Evolutionary conservation across 441 rosid genomes (phyloP), one percentile per base, ranked within the genome.

Genomic region (Gossypium gossypioides): DNA sequence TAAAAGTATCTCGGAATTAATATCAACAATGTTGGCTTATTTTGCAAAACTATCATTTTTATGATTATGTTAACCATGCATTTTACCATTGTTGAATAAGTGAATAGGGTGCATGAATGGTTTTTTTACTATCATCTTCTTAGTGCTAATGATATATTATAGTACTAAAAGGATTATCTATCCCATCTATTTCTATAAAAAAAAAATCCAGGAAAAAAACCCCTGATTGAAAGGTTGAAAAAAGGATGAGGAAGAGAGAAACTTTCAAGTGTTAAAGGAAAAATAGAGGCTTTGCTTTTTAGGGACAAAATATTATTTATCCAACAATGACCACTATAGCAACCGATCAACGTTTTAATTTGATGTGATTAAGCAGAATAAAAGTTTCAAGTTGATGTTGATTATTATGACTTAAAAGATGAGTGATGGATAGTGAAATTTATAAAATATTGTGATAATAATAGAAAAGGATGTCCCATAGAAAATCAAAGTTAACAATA

Each of bases 271-370:
- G 13, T 34, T 21, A 34, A 1, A 18, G 51, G 27, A 18, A 62
- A 37, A 10, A 24, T 37, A 9, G n/a, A 62, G 68, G 68, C 21
- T 37, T 37, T 62, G 51, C 68, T 62, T 62, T 62, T 62, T 3
- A 62, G 68, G 68, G 67, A 62, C 67, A 34, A 32, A 32, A 32
- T 32, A 32, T 32, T 32, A 16, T 62, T 62, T 32, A 62, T 62
- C 67, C 67, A 62, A 34, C 67, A 62, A 34, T 1, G 48, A 34
- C n/a, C 67, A 9, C 27, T 37, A 62, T 32, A 37, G 50, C 48
- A 9, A 37, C 22, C 15, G 18, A 9, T 62, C 37, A 32, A 32
- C 4, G 37, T 32, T 32, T 5, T 32, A 32, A 32, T 32, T 32
- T 32, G 37, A 32, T 32, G 37, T 32, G 37, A 32, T 32, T 32